phyloP scores from a whole-genome alignment of 2,329 filamentous ascomycete species.

The Daldinia sp. region DNA sequence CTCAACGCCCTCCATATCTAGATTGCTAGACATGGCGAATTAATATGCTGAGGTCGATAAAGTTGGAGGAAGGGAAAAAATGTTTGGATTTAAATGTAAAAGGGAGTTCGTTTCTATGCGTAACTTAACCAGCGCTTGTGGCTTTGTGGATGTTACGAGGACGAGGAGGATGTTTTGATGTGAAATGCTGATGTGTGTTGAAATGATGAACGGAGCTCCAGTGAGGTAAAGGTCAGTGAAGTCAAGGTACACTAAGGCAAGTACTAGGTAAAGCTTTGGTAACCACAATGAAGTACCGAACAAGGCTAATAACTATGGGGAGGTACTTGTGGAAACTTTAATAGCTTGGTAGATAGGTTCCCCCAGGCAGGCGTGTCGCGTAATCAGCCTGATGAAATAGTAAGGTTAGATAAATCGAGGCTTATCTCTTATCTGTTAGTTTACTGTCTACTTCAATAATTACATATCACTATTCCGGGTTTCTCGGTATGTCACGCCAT shows the following conservation, averaged over 20 bases:
- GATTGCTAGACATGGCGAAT: constrained; percentile 51
- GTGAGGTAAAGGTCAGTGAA: constrained; percentile 8
- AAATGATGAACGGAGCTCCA: constrained; percentile 44
- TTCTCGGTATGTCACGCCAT: background rate
- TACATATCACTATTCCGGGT: constrained; percentile 22
- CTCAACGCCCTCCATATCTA: constrained; percentile 45
- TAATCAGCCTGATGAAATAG: constrained; percentile 51
- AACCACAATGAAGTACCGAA: constrained; percentile 14
- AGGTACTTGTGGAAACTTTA: constrained; percentile 24
- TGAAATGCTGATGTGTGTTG: constrained; percentile 43
- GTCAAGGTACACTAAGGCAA: background rate
- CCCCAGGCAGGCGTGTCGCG: constrained; percentile 49
- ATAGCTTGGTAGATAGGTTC: constrained; percentile 11
- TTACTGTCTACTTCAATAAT: constrained; percentile 6
- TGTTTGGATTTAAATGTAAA: background rate
- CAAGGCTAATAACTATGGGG: constrained; percentile 35
- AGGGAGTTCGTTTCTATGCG: background rate
- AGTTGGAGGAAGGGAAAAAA: background rate
- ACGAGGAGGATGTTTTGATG: constrained; percentile 16
- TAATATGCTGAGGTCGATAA: background rate
- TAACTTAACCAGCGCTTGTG: background rate
- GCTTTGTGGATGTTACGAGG: constrained; percentile 20
- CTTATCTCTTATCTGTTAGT: background rate
- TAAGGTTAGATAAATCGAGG: constrained; percentile 11
- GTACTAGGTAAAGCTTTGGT: constrained; percentile 20